Base-by-base conservation (phyloP, 441 rosid species). In the Erodium moschatum region DNA sequence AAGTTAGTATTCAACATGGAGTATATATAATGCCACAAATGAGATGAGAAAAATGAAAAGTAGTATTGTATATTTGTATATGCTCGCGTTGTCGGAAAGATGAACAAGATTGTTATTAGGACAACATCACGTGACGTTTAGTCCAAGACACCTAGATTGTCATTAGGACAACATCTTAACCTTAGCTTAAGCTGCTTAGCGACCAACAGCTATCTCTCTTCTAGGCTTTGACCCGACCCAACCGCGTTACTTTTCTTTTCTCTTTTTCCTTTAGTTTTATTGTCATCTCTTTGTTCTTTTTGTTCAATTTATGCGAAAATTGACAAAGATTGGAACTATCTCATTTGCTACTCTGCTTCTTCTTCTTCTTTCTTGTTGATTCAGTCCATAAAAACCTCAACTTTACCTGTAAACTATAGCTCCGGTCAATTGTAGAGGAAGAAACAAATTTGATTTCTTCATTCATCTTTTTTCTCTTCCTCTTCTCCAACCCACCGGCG, bases 51-150 rank as follows among this genome's bases (percentile, higher is more conserved):
- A 38, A 46, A 46, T 12, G 16, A 46, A 46, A 1, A 44, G 0
- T 1, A 12, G 2, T 13, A 46, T 13, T 46, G n/a, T 46, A 46
- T 46, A 38, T 38, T 9, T 38, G 0, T 38, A 10, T 38, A n/a
- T n/a, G n/a, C n/a, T n/a, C n/a, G n/a, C n/a, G 42, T 38, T 38
- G 42, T 6, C 42, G 9, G 42, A 38, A 46, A 46, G 54, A 46
- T 46, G 5, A 46, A 3, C 42, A 44, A 44, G 50, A 44, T 40
- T 40, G n/a, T 10, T 44, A 44, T 44, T 11, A 0, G 50, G 50
- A 44, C 50, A 44, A 44, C 50, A 44, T 44, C n/a, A 44, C 50
- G 5, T 46, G 29, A 21, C 72, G 24, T 58, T 40, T 33, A 69
- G 38, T 10, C 64, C 65, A 33, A 56, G 31, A 42, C 33, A 24